These are phyloP conservation scores for Xerocomellus chrysenteron DNA, from an alignment of 768 basidiomycete species.

Conservation along the genomic window DNA sequence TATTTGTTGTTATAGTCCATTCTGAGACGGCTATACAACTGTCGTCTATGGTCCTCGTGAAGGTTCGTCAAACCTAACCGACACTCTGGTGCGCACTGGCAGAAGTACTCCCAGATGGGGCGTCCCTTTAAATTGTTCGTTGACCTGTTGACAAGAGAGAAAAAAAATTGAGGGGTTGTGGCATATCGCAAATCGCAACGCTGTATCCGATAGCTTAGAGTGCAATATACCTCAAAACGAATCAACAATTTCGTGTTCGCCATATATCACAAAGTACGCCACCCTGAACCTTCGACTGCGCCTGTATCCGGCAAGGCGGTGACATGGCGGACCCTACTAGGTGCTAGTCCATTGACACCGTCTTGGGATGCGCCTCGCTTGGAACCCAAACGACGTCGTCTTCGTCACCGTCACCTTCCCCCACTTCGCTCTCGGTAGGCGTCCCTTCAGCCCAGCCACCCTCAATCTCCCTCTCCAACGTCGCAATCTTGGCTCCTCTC, in stretches of 20 bases:
- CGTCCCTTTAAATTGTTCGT: neutral
- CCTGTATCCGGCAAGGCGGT: neutral
- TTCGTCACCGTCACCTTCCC: constrained; percentile 27
- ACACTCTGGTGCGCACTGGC: constrained; percentile 9
- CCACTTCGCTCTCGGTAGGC: constrained; percentile 22
- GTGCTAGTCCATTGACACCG: constrained; percentile 8
- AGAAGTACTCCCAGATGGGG: constrained; percentile 8
- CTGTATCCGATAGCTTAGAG: neutral
- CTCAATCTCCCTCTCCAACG: constrained; percentile 43
- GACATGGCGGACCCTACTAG: constrained; percentile 16
- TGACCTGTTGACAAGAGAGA: neutral
- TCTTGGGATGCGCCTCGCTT: constrained; percentile 13
- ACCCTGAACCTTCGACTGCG: constrained; percentile 17
- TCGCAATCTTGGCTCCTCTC: constrained; percentile 69
- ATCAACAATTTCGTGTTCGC: constrained; percentile 1
- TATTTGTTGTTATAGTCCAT: constrained; percentile 1
- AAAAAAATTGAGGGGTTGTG: constrained; percentile 1
- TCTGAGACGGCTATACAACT: constrained; percentile 3
- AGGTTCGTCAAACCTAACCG: constrained; percentile 13
- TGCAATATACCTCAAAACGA: constrained; percentile 22
- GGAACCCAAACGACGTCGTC: constrained; percentile 35
- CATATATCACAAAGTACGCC: constrained; percentile 13
- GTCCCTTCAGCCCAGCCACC: constrained; percentile 64
- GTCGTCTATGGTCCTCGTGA: constrained; percentile 5
- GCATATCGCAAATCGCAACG: constrained; percentile 13